Conservation (phyloP, 108 stramenopile genomes). For the Nannochloropsis oceanica region DNA sequence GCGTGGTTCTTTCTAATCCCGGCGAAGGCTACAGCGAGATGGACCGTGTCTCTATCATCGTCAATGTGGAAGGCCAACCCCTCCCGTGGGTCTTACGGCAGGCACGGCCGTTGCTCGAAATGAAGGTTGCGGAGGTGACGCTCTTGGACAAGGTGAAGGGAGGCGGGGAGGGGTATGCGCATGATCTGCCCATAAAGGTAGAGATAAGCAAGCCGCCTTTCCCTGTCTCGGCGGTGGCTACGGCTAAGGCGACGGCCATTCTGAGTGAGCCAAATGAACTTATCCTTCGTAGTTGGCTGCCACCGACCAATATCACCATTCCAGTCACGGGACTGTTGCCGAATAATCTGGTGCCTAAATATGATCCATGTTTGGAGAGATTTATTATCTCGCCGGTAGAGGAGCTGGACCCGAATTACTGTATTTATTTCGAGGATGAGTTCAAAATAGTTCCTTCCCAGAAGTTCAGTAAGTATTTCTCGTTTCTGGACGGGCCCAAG, state of each 20-base stretch:
- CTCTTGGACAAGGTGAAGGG: background rate
- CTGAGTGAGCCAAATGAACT: slow-evolving; percentile 11
- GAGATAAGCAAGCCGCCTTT: background rate
- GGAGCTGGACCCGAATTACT: slow-evolving; percentile 29
- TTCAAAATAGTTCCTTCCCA: slow-evolving; percentile 26
- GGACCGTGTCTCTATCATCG: background rate
- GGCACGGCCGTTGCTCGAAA: slow-evolving; percentile 10
- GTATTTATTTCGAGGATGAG: slow-evolving; percentile 24
- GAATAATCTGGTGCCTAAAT: slow-evolving; percentile 24
- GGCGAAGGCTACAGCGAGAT: slow-evolving; percentile 2
- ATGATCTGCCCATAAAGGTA: background rate
- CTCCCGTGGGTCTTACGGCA: background rate
- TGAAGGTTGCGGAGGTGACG: slow-evolving; percentile 3
- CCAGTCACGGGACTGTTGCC: slow-evolving; percentile 28
- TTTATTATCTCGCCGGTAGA: slow-evolving; percentile 21
- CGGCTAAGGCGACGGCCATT: slow-evolving; percentile 4
- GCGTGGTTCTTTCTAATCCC: slow-evolving; percentile 16
- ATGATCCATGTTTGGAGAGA: slow-evolving; percentile 26
- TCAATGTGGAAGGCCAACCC: background rate
- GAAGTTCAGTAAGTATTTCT: slow-evolving; percentile 20
- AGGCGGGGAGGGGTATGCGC: background rate
- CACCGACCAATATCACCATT: background rate
- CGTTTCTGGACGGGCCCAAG: slow-evolving; percentile 26
- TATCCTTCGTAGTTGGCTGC: slow-evolving; percentile 24
- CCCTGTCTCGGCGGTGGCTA: background rate